Conservation (phyloP, 2,329 filamentous ascomycete genomes). For the Penicillium hesseltinei region DNA sequence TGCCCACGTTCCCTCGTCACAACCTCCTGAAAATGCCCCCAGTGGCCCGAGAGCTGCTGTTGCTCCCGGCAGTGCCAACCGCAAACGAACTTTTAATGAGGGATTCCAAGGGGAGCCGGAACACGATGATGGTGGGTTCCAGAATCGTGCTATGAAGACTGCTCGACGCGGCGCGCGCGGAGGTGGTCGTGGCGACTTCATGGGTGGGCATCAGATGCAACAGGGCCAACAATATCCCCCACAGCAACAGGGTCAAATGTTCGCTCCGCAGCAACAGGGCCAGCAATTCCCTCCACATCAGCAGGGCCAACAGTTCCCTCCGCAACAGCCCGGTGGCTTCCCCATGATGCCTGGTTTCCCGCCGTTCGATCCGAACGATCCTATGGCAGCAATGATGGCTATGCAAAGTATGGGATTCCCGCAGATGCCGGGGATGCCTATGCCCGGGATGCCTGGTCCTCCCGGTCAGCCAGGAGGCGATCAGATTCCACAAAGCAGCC, state of each 20-base stretch:
- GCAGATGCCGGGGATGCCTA: conserved; percentile 48
- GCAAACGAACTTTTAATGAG: conserved; percentile 56
- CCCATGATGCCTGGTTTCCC: conserved; percentile 48
- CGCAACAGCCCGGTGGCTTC: conserved; percentile 32
- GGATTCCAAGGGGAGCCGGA: conserved; percentile 48
- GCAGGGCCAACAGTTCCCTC: conserved; percentile 28
- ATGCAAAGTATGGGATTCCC: conserved; percentile 55
- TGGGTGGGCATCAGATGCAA: conserved; percentile 30
- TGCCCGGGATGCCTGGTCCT: conserved; percentile 37
- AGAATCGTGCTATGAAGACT: conserved; percentile 50
- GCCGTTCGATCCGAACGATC: conserved; percentile 55
- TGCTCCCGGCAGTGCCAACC: conserved; percentile 32
- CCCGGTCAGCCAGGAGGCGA: conserved; percentile 29
- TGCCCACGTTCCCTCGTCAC: conserved; percentile 18
- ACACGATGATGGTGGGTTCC: conserved; percentile 40
- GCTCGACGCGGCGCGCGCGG: conserved; percentile 39
- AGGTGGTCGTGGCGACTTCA: conserved; percentile 45
- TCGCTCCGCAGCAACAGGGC: conserved; percentile 23
- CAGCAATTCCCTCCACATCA: conserved; percentile 30
- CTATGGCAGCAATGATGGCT: conserved; percentile 54
- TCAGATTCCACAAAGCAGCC: conserved; percentile 28
- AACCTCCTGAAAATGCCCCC: conserved; percentile 24
- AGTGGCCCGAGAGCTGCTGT: conserved; percentile 24
- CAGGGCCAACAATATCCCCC: conserved; percentile 31
- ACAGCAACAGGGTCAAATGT: conserved; percentile 25